Evolutionary conservation across 371 early-diverging fungal genomes (phyloP), one percentile per base, ranked within the genome.

Genomic region (Chytridiales sp.): DNA sequence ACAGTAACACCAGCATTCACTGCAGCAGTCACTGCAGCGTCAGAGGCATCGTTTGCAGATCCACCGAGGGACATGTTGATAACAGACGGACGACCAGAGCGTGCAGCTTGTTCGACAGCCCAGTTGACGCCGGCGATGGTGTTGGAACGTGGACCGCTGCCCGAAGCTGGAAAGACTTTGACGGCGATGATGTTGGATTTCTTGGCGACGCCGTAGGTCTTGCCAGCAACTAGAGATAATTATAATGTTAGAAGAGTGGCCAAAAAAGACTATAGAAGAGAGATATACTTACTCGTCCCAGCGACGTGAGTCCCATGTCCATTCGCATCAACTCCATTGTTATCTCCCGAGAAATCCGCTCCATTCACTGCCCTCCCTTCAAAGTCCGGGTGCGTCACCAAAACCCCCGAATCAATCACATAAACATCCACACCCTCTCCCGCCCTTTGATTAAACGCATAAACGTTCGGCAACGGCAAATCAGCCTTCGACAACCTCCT

Each of bases 401-500:
- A 76, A 46, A 90, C 73, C 8, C 90, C 90, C 0, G 89, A 88
- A 66, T 91, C 91, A 32, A 89, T 68, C 15, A 91, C 78, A 69
- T 85, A 85, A 42, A 69, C 61, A 41, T 64, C 67, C 4, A 72
- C 72, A 32, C 66, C 64, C 1, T 36, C 31, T 9, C 19, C 72
- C 72, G 19, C 38, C 68, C 6, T 43, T 34, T n/a, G 35, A 22
- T 13, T 22, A 47, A 47, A 47, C 13, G 13, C 13, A 39, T 13
- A 39, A 39, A 39, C 13, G n/a, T 39, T 13, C n/a, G 39, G n/a
- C 39, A 39, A n/a, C 13, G 26, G 50, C 13, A 30, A 31, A 46
- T 0, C 22, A 0, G 38, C 11, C 38, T 38, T 38, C 17, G 38
- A 8, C 11, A 38, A 17, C 8, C 38, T 8, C 11, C n/a, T n/a